Base-by-base conservation (phyloP, 208 protist genomes). In the Phytomonas serpens region DNA sequence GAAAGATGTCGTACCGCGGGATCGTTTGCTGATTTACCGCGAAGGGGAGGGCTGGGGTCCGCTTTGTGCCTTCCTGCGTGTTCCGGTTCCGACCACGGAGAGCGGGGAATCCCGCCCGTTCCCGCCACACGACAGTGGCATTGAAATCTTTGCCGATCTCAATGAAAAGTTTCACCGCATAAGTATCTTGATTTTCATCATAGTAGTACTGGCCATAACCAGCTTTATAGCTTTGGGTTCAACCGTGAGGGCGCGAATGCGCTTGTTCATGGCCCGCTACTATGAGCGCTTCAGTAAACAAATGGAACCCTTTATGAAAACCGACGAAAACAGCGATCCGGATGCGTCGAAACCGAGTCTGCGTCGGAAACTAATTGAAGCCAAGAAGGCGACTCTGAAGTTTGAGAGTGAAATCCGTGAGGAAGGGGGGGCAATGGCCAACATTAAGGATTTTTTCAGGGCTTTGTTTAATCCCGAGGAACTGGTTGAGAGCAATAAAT, bases 11-110 rank as follows among this genome's bases (percentile, higher is more conserved):
- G 85, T 93, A 29, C 87, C 90, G 61, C 68, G 77, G 0, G 90
- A 95, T 68, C 84, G 90, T 4, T 75, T 95, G 64, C 81, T 95
- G 32, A 79, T 95, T 4, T 95, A 87, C 74, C 84, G 82, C 34
- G 72, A 86, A 32, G 73, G 73, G 32, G 85, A 92, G 9, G 90
- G 90, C n/a, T 95, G 90, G 90, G 78, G 78, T 66, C 86, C 87
- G 16, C 73, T 95, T 33, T 95, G 87, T 70, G 36, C 36, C 7
- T 95, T 95, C 72, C 80, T 95, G 3, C 69, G 71, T 31, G 72
- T 77, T 63, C 82, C 79, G 9, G 65, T 87, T 7, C 87, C 86
- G 19, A 72, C 67, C 0, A 62, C 71, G 37, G 70, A 70, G 32
- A 38, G 66, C 13, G 27, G 51, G 14, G 78, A 80, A 36, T 38